Evolutionary conservation across 2,329 filamentous ascomycete genomes (phyloP).

Genomic region (Cyanodermella asteris): DNA sequence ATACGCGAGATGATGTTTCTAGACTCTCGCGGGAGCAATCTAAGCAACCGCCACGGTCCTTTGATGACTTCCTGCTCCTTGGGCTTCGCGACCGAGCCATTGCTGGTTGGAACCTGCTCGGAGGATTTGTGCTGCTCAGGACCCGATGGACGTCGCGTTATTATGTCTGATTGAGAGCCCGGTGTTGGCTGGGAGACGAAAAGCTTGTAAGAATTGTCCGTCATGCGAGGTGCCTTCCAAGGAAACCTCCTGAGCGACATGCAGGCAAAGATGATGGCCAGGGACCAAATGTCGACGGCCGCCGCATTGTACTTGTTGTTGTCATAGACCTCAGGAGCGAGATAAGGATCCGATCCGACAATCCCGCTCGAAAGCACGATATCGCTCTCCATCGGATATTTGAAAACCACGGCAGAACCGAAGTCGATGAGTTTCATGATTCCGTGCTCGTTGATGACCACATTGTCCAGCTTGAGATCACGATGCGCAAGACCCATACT

Average conservation of each 20-base stretch:
- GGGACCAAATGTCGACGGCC: constrained; percentile 88
- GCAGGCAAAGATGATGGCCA: constrained; percentile 97
- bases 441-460: constrained; percentile 84
- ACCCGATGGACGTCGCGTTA: neutral
- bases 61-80: constrained; percentile 57
- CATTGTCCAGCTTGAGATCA: constrained; percentile 91
- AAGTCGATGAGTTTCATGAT: constrained; percentile 99
- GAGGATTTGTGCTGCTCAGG: constrained; percentile 1
- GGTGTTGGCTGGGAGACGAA: constrained; percentile 73
- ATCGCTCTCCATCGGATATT: constrained; percentile 88
- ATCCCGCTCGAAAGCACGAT: constrained; percentile 68
- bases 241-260: constrained; percentile 91
- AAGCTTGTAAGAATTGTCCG: constrained; percentile 85
- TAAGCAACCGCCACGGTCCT: constrained; percentile 74
- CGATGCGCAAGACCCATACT: constrained; percentile 87
- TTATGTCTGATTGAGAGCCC: constrained; percentile 21
- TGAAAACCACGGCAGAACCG: constrained; percentile 88
- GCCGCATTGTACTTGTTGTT: constrained; percentile 82
- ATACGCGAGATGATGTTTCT: constrained; percentile 78
- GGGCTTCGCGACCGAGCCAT: constrained; percentile 6
- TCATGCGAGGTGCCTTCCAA: constrained; percentile 82
- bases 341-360: constrained; percentile 78
- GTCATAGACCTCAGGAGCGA: constrained; percentile 92
- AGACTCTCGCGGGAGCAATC: constrained; percentile 72
- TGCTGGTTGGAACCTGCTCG: constrained; percentile 11